Evolutionary conservation across 176 grass and related monocot species (phyloP).

Genomic region (Carex parvula): DNA sequence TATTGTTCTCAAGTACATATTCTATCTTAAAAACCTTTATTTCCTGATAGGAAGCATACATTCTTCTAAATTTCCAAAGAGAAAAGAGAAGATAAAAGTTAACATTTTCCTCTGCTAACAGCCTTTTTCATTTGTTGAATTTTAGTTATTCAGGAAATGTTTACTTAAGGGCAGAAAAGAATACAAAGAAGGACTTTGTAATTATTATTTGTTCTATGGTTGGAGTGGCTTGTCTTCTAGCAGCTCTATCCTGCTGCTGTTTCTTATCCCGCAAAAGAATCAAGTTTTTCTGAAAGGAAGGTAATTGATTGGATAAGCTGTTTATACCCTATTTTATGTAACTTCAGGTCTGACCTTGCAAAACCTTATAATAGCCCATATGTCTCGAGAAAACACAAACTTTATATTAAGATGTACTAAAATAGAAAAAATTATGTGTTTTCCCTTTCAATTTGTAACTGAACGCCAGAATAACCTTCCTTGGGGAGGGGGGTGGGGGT

Average conservation of each 20-base stretch:
- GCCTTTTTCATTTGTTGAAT: neutral
- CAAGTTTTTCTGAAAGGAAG: constrained; percentile 34
- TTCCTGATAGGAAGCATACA: neutral
- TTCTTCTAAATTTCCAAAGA: neutral
- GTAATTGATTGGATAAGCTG: constrained; percentile 16
- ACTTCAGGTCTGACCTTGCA: neutral
- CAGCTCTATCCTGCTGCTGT: constrained; percentile 36
- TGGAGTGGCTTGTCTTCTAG: constrained; percentile 46
- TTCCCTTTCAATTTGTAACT: neutral
- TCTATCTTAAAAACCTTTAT: constrained; percentile 22
- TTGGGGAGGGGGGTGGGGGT: neutral
- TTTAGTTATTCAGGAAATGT: constrained; percentile 57
- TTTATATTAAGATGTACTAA: neutral
- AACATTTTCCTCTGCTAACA: neutral
- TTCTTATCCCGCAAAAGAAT: constrained; percentile 38
- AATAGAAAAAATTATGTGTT: neutral
- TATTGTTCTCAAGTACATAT: constrained; percentile 51
- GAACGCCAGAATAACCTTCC: neutral
- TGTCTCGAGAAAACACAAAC: neutral
- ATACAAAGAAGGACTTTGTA: constrained; percentile 39
- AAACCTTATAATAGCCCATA: neutral
- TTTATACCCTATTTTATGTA: neutral
- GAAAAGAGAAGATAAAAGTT: neutral
- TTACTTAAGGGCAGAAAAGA: constrained; percentile 36
- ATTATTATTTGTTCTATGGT: constrained; percentile 50